Evolutionary conservation across 306 rosid genomes (phyloP).

Genomic region (Mimosa bimucronata): DNA sequence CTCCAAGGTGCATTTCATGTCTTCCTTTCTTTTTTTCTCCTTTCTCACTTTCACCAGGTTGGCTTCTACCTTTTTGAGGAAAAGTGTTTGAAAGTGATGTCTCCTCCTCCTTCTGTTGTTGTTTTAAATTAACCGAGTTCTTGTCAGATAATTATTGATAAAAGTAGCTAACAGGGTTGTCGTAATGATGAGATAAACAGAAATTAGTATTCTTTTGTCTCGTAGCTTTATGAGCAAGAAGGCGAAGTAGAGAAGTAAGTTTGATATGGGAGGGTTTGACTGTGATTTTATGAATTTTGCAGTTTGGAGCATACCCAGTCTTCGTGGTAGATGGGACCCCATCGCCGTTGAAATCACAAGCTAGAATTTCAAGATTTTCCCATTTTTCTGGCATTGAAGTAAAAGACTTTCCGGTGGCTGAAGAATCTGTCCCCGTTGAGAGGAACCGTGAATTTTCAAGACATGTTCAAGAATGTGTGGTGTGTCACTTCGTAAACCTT

Average conservation of each 20-base stretch:
- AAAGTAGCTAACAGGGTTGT: neutral
- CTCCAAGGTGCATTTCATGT: slow-evolving; percentile 55
- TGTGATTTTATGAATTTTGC: slow-evolving; percentile 37
- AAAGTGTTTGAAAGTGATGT: slow-evolving; percentile 8
- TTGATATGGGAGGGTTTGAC: slow-evolving; percentile 21
- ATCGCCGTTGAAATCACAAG: slow-evolving; percentile 71
- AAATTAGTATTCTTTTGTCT: neutral
- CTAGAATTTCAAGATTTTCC: slow-evolving; percentile 71
- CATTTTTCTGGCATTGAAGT: slow-evolving; percentile 68
- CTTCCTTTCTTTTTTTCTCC: neutral
- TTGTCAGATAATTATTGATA: neutral
- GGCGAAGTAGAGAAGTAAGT: neutral
- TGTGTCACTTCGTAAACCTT: slow-evolving; percentile 45
- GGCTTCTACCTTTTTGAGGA: neutral
- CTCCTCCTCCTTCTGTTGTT: neutral
- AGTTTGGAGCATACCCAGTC: slow-evolving; percentile 94
- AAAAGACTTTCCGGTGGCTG: slow-evolving; percentile 56
- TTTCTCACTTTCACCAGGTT: neutral
- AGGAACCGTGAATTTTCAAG: slow-evolving; percentile 63
- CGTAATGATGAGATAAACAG: neutral
- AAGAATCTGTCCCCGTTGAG: slow-evolving; percentile 65
- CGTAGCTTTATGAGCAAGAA: neutral
- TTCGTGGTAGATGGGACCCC: slow-evolving; percentile 89
- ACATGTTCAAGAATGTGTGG: slow-evolving; percentile 85
- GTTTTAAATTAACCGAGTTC: neutral